Evolutionary conservation across 1,284 basidiomycete genomes (phyloP).

Genomic region (Tilletia walkeri): DNA sequence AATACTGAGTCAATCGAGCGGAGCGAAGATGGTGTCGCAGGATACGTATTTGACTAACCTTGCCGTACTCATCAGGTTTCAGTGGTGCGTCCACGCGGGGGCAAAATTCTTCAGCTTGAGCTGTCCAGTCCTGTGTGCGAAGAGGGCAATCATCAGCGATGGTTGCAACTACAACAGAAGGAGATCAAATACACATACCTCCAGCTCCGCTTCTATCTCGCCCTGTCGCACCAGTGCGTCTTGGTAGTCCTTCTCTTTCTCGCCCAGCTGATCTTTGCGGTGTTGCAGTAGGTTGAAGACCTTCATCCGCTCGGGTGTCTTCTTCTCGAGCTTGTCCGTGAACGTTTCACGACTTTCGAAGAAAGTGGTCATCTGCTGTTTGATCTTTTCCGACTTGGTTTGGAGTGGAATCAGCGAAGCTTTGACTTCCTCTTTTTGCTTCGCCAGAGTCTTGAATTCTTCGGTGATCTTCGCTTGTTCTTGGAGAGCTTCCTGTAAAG

Average conservation of each 20-base stretch:
- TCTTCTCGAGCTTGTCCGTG: conserved; percentile 5
- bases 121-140: conserved; percentile 65
- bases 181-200: conserved; percentile 56
- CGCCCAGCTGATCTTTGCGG: conserved; percentile 27
- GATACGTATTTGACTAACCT: conserved; percentile 55
- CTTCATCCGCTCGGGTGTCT: conserved; percentile 6
- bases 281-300: neutral
- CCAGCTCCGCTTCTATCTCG: conserved; percentile 64
- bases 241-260: conserved; percentile 58
- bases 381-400: conserved; percentile 34
- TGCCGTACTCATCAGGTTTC: conserved; percentile 63
- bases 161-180: neutral
- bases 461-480: neutral
- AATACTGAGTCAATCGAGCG: neutral
- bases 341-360: neutral
- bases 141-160: conserved; percentile 16
- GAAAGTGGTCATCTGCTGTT: conserved; percentile 36
- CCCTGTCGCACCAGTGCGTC: conserved; percentile 24
- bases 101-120: conserved; percentile 67
- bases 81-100: conserved; percentile 64
- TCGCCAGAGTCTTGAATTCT: conserved; percentile 18
- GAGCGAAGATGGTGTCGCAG: neutral
- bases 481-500: neutral
- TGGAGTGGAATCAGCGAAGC: conserved; percentile 29
- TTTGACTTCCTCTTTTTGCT: conserved; percentile 4